Base-by-base conservation (phyloP, 371 early-diverging fungal genomes). In the Cokeromyces recurvatus region DNA sequence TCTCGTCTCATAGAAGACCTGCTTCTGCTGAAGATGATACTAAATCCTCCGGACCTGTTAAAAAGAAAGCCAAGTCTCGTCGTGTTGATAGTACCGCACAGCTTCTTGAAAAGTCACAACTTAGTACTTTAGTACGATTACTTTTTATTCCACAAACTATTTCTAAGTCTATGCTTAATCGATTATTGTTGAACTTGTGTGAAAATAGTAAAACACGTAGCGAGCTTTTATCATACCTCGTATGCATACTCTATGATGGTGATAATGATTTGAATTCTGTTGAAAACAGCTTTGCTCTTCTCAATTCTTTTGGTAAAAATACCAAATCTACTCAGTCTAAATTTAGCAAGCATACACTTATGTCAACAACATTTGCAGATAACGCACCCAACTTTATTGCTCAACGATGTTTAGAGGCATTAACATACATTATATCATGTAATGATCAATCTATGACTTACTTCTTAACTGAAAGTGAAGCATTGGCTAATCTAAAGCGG, bases 151-250 rank as follows among this genome's bases (percentile, higher is more conserved):
- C 90, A 10, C 87, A 90, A 55, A 75, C 83, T 0, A 73, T 85
- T 15, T 78, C 79, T 17, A 89, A 86, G 55, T 68, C 81, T 16
- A 70, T 86, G 27, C 59, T 94, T 32, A 81, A 82, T 50, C 74
- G 82, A 40, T 57, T 93, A 12, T 59, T 97, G 37, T 74, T 86
- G 41, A 92, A 92, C 61, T 79, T 98, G 6, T 89, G 92, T 57
- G 94, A 95, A 62, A 95, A 95, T 63, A 82, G 79, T 53, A 83
- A 84, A 51, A 89, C 95, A 1, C 79, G 97, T 9, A 58, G 79
- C 8, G 97, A 98, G 46, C 62, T 96, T 1, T 70, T 97, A 12
- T 83, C 88, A 1, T 74, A 94, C 32, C 66, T 97, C 45, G 77
- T 97, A 14, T 87, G 89, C 22, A 82, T 95, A 21, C 74, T 97